Evolutionary conservation across 2,329 filamentous ascomycete genomes (phyloP), one percentile per base, ranked within the genome.

Genomic region (Fusarium lateritium): DNA sequence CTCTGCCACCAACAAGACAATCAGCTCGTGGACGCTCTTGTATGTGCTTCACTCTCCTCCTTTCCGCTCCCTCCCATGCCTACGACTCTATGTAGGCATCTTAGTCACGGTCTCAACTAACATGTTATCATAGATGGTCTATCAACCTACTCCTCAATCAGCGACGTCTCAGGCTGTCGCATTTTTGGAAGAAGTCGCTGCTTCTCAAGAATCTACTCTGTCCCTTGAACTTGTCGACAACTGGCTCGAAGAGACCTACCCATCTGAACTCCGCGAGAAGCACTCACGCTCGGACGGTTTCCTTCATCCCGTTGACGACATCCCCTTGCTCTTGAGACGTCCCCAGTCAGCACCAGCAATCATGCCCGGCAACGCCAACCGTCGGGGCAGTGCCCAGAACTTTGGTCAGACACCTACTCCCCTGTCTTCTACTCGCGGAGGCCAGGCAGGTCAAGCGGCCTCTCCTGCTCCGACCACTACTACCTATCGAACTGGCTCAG

Each of bases 191-290:
- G 31, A 43, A 8, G 1, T 43, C 6, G 17, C 54, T 36, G 26
- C 44, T 36, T 50, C 44, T 33, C 11, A 46, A 31, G 36, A 42
- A 6, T 19, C 38, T 10, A 28, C n/a, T n/a, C 19, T 50, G 17
- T 28, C 28, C 14, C 14, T 62, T 14, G 38, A 58, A 22, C 38
- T 34, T 2, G 33, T 63, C 10, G 39, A 51, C 19, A 40, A 21
- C 42, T 67, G 63, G 63, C 64, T 67, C 6, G 36, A 67, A 38
- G 42, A 43, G 2, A 43, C n/a, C 26, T 63, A 67, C 22, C 63
- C 38, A 28, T 28, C 14, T 42, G 50, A 52, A 2, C 14, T 40
- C 11, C 42, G 6, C 9, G 31, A 31, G 19, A 38, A 34, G 9
- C 28, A 50, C 17, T 26, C 39, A 3, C 43, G 28, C 9, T 67